Percentiles rank a stretch among this genome's conserved stretches.
phyloP scores from a whole-genome alignment of 257 asterid species.

The Dorcoceras hygrometricum region DNA sequence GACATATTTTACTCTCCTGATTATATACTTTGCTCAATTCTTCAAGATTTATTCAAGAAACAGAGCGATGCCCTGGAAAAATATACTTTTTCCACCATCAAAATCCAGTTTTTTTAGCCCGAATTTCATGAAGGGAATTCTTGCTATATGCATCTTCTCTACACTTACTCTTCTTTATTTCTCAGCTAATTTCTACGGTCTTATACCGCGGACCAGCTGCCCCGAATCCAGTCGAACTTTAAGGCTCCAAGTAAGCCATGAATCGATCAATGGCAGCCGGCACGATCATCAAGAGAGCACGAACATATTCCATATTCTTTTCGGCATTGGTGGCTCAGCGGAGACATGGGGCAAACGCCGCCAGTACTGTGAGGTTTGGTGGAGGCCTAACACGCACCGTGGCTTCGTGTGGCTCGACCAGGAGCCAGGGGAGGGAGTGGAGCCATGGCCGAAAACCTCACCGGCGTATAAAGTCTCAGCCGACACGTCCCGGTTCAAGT shows the following conservation, averaged over 20 bases:
- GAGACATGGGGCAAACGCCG: conserved; percentile 70
- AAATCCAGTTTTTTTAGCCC: too few relatives aligned
- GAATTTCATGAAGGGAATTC: too few relatives aligned
- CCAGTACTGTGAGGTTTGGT: conserved; percentile 69
- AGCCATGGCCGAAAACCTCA: conserved; percentile 43
- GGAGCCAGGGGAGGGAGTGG: conserved; percentile 24
- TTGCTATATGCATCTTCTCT: too few relatives aligned
- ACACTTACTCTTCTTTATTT: too few relatives aligned
- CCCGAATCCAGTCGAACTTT: too few relatives aligned
- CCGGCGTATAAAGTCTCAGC: conserved; percentile 54
- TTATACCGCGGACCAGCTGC: too few relatives aligned
- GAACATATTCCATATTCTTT: conserved; percentile 54
- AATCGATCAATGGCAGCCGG: not conserved
- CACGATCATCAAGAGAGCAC: conserved; percentile 24
- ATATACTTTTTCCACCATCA: too few relatives aligned
- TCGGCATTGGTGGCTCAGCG: conserved; percentile 88
- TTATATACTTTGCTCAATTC: too few relatives aligned
- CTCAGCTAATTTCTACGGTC: too few relatives aligned
- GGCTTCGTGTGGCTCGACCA: conserved; percentile 81
- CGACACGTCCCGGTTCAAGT: conserved; percentile 49
- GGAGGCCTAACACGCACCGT: conserved; percentile 66
- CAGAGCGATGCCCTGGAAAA: too few relatives aligned
- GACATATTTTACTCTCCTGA: too few relatives aligned
- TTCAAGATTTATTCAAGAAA: too few relatives aligned
- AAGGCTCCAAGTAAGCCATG: not conserved